Percentiles rank a stretch among this genome's conserved stretches.
Conservation (phyloP, 2,329 filamentous ascomycete species). For the Alternaria sp. region DNA sequence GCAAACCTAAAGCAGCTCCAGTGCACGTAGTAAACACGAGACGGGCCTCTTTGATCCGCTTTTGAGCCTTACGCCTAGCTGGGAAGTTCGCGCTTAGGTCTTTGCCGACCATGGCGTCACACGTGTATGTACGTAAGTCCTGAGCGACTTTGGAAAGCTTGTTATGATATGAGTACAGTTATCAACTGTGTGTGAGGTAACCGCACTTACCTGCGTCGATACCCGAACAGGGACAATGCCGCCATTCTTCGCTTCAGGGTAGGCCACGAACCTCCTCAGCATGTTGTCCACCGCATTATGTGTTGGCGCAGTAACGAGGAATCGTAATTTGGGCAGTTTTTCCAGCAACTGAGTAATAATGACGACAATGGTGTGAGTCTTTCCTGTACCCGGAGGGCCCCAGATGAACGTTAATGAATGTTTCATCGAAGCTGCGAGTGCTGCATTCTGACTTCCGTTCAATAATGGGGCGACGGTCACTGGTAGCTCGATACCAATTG, state of each 20-base stretch:
- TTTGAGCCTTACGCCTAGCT: constrained; percentile 46
- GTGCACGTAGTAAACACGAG: constrained; percentile 57
- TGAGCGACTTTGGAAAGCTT: constrained; percentile 30
- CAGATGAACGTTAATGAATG: constrained; percentile 51
- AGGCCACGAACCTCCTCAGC: constrained; percentile 36
- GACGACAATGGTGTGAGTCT: constrained; percentile 53
- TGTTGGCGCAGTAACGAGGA: constrained; percentile 53
- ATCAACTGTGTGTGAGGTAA: neutral
- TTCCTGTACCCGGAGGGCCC: constrained; percentile 56
- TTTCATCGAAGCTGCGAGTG: constrained; percentile 40
- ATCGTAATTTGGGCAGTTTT: constrained; percentile 21
- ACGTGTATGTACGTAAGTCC: constrained; percentile 27
- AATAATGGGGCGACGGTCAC: constrained; percentile 19
- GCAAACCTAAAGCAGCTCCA: constrained; percentile 52
- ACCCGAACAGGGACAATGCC: constrained; percentile 24
- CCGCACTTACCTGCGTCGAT: constrained; percentile 26
- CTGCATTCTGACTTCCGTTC: constrained; percentile 48
- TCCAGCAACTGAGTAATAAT: constrained; percentile 47
- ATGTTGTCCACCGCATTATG: constrained; percentile 57
- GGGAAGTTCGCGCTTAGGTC: constrained; percentile 35
- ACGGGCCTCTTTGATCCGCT: constrained; percentile 45
- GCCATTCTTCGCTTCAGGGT: constrained; percentile 2
- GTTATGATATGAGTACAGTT: neutral
- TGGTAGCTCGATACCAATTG: constrained; percentile 19
- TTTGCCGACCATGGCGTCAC: constrained; percentile 45